Evolutionary conservation across 768 basidiomycete species (phyloP), one percentile per base, ranked within the genome.

Genomic region (Krasilnikovozyma curviuscula): DNA sequence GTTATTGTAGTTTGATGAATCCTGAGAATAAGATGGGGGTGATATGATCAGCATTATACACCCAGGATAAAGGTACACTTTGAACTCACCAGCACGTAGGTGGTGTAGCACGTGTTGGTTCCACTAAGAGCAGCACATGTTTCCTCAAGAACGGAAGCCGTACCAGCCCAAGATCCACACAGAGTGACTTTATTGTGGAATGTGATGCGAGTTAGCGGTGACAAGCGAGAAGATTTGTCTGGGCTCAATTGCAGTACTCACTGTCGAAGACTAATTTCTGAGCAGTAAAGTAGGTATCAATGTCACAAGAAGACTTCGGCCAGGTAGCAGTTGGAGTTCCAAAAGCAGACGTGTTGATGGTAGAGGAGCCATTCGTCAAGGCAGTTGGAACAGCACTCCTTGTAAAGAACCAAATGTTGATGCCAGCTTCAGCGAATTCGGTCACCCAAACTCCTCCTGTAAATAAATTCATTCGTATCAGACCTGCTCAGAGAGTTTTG

Each of bases 371-470:
- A 2, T 28, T 30, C 8, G 39, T 44, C 25, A 59, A 29, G 3
- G 47, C 40, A 2, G 42, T 12, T 1, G 57, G 57, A 24, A 59
- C 46, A n/a, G 47, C 28, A 24, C 42, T 35, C 3, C 57, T 48
- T 19, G 69, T 61, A 61, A 77, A 75, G 66, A 78, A 79, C 78
- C 78, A 79, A 21, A 77, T 67, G 7, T 52, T 52, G 50, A 83
- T 74, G 9, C 77, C 79, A 33, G 64, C 68, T 21, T 68, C 61
- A 1, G 79, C 77, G 50, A 77, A 75, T 60, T 83, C 79, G 1
- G 81, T 79, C 18, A 81, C 75, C 53, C 72, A 84, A 10, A 81
- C 71, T 13, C 83, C 83, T 25, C 83, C 83, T n/a, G n/a, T n/a
- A n/a, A n/a, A n/a, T n/a, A n/a, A n/a, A n/a, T n/a, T n/a, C n/a